Evolutionary conservation across 108 stramenopile genomes (phyloP).

Genomic region (Conticribra weissflogii): DNA sequence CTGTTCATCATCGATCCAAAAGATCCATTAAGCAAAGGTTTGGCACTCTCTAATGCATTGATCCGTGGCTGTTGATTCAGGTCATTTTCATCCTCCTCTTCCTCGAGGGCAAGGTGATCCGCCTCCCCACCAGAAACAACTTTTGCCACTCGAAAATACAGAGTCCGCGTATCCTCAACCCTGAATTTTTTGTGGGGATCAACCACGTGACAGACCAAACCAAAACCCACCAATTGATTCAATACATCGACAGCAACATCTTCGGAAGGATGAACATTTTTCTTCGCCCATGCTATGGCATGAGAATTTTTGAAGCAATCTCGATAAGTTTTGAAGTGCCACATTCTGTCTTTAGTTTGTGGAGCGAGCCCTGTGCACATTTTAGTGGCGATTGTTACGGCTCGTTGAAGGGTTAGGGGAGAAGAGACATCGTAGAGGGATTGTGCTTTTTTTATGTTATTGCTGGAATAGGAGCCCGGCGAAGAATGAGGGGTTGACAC

Average conservation of each 20-base stretch:
- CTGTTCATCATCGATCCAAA: too few species aligned
- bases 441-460: background rate
- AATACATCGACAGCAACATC: constrained; percentile 27
- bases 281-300: constrained; percentile 35
- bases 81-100: background rate
- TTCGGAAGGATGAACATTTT: constrained; percentile 19
- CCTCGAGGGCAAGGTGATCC: background rate
- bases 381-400: constrained; percentile 15
- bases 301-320: constrained; percentile 43
- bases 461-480: background rate
- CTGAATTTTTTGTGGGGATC: constrained; percentile 36
- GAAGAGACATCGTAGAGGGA: background rate
- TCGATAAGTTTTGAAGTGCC: constrained; percentile 45
- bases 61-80: background rate
- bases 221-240: constrained; percentile 39
- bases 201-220: constrained; percentile 39
- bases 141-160: constrained; percentile 42
- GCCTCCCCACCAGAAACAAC: constrained; percentile 20
- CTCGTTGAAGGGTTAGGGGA: constrained; percentile 18
- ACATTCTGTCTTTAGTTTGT: constrained; percentile 43
- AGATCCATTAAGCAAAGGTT: background rate
- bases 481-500: background rate
- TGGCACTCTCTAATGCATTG: background rate
- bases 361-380: constrained; percentile 26
- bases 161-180: constrained; percentile 28